A percentile compares a stretch with the other conserved stretches of the same genome.
These are phyloP conservation scores for Claviceps arundinis DNA, from an alignment of 2,329 filamentous ascomycete genomes.

Conservation along the genomic window DNA sequence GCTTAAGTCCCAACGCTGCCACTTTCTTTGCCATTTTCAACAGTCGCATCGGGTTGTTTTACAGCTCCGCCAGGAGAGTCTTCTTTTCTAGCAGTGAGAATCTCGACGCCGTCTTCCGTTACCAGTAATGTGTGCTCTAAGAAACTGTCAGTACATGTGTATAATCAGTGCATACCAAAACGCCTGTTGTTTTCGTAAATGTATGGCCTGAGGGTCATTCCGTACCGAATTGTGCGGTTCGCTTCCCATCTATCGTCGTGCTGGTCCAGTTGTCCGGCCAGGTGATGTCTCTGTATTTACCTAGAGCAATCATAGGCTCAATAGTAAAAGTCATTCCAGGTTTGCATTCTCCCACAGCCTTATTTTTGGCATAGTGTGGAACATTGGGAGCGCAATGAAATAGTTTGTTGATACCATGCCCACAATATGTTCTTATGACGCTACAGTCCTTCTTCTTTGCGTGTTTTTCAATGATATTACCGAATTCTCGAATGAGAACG, in stretches of 20 bases:
- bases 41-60: conserved; percentile 33
- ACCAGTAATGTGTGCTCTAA: conserved; percentile 71
- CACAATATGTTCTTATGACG: conserved; percentile 91
- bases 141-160: background rate
- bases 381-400: conserved; percentile 94
- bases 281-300: conserved; percentile 81
- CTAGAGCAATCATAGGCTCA: conserved; percentile 93
- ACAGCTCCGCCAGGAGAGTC: conserved; percentile 66
- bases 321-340: conserved; percentile 98
- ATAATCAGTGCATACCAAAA: background rate
- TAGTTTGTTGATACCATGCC: conserved; percentile 84
- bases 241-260: conserved; percentile 76
- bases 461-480: conserved; percentile 89
- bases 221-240: conserved; percentile 84
- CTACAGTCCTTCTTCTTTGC: conserved; percentile 77
- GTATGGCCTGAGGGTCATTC: conserved; percentile 5
- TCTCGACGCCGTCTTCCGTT: conserved; percentile 69
- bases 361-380: conserved; percentile 97
- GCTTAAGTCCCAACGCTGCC: background rate
- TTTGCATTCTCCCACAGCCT: conserved; percentile 87
- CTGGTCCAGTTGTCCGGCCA: conserved; percentile 99
- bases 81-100: conserved; percentile 59
- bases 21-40: conserved; percentile 6
- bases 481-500: conserved; percentile 82
- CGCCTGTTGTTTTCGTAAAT: background rate